These are phyloP conservation scores for Bertia moriformis DNA, from an alignment of 2,329 filamentous ascomycete species.

Conservation along the genomic window DNA sequence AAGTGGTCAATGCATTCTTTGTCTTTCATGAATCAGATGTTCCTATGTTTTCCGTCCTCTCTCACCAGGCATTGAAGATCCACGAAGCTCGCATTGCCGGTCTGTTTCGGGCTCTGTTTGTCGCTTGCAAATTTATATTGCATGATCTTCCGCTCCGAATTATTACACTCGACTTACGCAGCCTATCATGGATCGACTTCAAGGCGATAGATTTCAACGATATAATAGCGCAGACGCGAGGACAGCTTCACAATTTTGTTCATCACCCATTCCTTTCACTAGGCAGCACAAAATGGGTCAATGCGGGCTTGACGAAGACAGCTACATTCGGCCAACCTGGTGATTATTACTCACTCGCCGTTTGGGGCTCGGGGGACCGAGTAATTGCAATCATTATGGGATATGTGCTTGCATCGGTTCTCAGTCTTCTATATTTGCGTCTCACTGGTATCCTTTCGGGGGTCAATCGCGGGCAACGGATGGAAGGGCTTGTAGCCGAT, in stretches of 20 bases:
- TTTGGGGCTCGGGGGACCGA: slow-evolving; percentile 53
- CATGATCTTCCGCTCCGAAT: neutral
- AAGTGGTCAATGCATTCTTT: slow-evolving; percentile 19
- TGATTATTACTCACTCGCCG: slow-evolving; percentile 42
- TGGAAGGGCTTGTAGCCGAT: slow-evolving; percentile 70
- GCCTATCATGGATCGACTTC: neutral
- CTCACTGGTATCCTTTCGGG: slow-evolving; percentile 55
- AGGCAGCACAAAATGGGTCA: slow-evolving; percentile 27
- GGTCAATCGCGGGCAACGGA: slow-evolving; percentile 37
- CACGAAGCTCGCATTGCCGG: neutral
- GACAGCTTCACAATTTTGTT: neutral
- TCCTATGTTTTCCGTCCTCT: neutral
- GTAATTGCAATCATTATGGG: slow-evolving; percentile 65
- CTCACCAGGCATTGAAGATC: neutral
- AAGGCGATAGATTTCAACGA: neutral
- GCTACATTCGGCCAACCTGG: slow-evolving; percentile 19
- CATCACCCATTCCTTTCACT: slow-evolving; percentile 15
- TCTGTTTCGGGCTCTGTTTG: neutral
- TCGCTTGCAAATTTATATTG: neutral
- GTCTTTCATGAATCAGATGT: slow-evolving; percentile 15
- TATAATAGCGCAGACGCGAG: neutral
- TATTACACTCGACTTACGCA: neutral
- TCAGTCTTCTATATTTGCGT: slow-evolving; percentile 68
- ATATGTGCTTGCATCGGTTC: slow-evolving; percentile 61
- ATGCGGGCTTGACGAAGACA: slow-evolving; percentile 44